Percentiles rank a stretch among this genome's conserved stretches.
Evolutionary conservation across 192 early-diverging fungal genomes (phyloP).

Genomic region (Podila minutissima): DNA sequence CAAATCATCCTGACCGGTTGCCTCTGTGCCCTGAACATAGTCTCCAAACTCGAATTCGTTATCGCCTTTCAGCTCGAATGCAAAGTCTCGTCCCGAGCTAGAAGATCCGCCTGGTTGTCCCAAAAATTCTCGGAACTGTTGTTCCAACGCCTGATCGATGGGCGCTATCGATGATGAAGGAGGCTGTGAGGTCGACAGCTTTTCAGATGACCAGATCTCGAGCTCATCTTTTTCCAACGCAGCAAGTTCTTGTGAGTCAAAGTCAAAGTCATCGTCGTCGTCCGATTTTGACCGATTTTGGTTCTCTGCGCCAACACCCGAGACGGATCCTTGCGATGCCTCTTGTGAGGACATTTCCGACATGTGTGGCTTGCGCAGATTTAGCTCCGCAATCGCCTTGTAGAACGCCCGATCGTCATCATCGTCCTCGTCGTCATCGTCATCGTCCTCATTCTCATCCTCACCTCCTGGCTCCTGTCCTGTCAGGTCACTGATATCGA

Average conservation of each 20-base stretch:
- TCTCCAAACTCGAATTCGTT: conserved; percentile 41
- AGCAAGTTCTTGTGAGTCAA: conserved; percentile 5
- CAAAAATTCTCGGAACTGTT: conserved; percentile 26
- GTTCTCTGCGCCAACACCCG: neutral
- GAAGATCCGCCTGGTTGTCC: conserved; percentile 3
- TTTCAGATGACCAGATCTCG: conserved; percentile 21
- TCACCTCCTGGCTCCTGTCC: neutral
- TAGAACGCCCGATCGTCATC: conserved; percentile 39
- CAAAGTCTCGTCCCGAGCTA: conserved; percentile 8
- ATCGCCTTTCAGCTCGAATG: conserved; percentile 29
- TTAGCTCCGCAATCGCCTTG: conserved; percentile 29
- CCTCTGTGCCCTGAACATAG: conserved; percentile 13
- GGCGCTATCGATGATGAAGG: neutral
- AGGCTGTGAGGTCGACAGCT: neutral
- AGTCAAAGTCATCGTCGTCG: conserved; percentile 35
- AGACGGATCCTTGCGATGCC: neutral
- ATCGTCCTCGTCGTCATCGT: conserved; percentile 30
- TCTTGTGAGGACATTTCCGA: conserved; percentile 3
- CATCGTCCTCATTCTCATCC: conserved; percentile 3
- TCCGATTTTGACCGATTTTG: neutral
- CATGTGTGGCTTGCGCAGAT: conserved; percentile 19
- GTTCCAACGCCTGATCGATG: conserved; percentile 13
- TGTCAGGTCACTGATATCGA: conserved; percentile 11
- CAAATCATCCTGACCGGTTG: conserved; percentile 15
- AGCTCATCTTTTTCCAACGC: conserved; percentile 23